A percentile compares a stretch with the other conserved stretches of the same genome.
phyloP scores from a whole-genome alignment of 1,139 yeast species.

The Candida pseudocylindracea region DNA sequence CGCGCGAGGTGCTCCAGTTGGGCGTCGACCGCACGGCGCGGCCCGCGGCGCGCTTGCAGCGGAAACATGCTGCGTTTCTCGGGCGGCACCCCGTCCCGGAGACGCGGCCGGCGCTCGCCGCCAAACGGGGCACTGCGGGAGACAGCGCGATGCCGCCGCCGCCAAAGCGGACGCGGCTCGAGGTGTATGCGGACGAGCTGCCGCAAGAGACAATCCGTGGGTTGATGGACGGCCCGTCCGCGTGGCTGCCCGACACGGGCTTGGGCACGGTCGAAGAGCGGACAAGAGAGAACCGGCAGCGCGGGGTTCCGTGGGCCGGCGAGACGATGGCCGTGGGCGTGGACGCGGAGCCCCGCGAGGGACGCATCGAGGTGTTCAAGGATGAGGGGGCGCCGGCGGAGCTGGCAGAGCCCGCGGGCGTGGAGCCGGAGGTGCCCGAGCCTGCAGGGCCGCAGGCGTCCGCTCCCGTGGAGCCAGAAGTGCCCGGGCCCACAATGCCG shows the following conservation, averaged over 20 bases:
- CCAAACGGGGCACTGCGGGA: slow-evolving; percentile 8
- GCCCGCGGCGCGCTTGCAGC: slow-evolving; percentile 32
- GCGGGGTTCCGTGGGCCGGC: slow-evolving; percentile 48
- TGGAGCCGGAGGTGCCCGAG: too few relatives aligned
- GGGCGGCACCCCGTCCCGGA: slow-evolving; percentile 1
- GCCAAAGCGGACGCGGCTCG: slow-evolving; percentile 9
- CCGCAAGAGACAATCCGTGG: slow-evolving; percentile 7
- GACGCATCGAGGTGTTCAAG: too few relatives aligned
- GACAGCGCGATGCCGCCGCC: slow-evolving; percentile 1
- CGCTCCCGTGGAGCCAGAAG: too few relatives aligned
- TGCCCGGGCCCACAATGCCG: too few relatives aligned
- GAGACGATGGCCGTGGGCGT: slow-evolving; percentile 15
- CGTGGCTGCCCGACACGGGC: slow-evolving; percentile 3
- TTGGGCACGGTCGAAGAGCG: too few relatives aligned
- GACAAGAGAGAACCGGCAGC: slow-evolving; percentile 38
- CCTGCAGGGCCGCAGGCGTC: too few relatives aligned
- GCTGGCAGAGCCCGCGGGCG: too few relatives aligned
- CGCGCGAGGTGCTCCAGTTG: slow-evolving; percentile 33
- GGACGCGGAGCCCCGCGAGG: too few relatives aligned
- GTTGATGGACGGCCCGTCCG: slow-evolving; percentile 5
- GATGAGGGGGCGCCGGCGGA: too few relatives aligned
- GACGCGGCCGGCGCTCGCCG: slow-evolving; percentile 6
- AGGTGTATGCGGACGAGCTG: slow-evolving; percentile 8
- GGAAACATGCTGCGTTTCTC: slow-evolving; percentile 24
- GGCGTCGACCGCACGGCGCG: slow-evolving; percentile 45